Conservation (phyloP, 768 basidiomycete species). For the Mycena leptocephala region DNA sequence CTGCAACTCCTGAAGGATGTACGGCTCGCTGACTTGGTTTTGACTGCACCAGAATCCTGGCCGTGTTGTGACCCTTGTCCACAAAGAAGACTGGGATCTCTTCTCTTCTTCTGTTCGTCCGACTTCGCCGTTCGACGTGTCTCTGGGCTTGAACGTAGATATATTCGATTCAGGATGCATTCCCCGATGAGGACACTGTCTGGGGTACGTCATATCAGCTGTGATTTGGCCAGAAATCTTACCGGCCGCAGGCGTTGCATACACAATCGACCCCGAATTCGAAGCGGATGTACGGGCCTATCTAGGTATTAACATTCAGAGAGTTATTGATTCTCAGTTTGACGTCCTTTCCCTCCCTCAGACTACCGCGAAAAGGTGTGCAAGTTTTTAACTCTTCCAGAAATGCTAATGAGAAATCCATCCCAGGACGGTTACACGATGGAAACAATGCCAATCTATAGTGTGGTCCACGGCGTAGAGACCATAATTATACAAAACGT, state of each 20-base stretch:
- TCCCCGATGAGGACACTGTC: conserved; percentile 83
- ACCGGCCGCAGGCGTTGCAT: conserved; percentile 76
- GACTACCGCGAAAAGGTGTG: conserved; percentile 90
- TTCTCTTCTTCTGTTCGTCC: conserved; percentile 74
- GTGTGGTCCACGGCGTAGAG: conserved; percentile 67
- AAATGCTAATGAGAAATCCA: background rate
- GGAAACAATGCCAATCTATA: conserved; percentile 84
- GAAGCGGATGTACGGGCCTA: conserved; percentile 87
- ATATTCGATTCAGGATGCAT: conserved; percentile 65
- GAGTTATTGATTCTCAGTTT: too few relatives aligned
- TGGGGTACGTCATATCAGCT: conserved; percentile 73
- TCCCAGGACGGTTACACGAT: conserved; percentile 91
- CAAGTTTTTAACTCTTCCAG: background rate
- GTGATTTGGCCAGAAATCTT: background rate
- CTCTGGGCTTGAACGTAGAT: background rate
- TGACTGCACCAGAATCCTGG: conserved; percentile 75
- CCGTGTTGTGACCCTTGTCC: conserved; percentile 91
- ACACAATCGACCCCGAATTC: conserved; percentile 87
- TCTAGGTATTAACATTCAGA: conserved; percentile 84
- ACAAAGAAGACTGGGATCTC: conserved; percentile 89
- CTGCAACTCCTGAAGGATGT: too few relatives aligned
- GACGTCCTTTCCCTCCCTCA: too few relatives aligned
- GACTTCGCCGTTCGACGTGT: too few relatives aligned
- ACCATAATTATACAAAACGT: conserved; percentile 72
- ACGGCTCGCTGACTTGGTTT: background rate